phyloP scores from a whole-genome alignment of 1,284 basidiomycete species.

The Heterobasidion parviporum region DNA sequence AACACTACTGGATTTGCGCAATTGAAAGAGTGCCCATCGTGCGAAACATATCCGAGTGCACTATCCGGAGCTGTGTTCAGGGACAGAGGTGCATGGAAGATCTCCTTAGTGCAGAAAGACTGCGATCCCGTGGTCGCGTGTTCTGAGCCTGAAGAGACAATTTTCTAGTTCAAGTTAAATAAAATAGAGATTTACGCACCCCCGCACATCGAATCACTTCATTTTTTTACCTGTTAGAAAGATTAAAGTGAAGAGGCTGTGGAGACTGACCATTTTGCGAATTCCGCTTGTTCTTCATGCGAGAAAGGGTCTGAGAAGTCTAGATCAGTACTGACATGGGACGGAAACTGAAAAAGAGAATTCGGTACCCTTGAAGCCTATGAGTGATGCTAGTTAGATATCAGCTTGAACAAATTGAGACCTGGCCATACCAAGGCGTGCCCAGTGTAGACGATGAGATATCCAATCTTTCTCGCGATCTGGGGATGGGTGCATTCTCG shows the following conservation, averaged over 20 bases:
- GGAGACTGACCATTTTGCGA: constrained; percentile 39
- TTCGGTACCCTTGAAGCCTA: constrained; percentile 32
- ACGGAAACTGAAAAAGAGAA: constrained; percentile 50
- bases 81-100: constrained; percentile 40
- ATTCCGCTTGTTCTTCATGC: constrained; percentile 41
- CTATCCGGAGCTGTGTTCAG: constrained; percentile 16
- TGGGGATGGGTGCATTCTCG: constrained; percentile 36
- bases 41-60: constrained; percentile 41
- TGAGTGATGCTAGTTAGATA: constrained; percentile 29
- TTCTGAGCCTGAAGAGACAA: constrained; percentile 17
- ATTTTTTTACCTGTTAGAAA: neutral
- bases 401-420: constrained; percentile 42
- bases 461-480: constrained; percentile 42
- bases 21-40: constrained; percentile 44
- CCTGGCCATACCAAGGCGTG: constrained; percentile 42
- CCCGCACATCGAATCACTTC: constrained; percentile 46
- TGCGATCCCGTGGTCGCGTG: constrained; percentile 31
- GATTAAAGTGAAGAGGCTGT: too few species aligned
- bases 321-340: constrained; percentile 10
- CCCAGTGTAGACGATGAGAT: constrained; percentile 50
- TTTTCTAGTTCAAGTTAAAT: too few species aligned
- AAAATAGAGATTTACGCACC: constrained; percentile 22
- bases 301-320: constrained; percentile 44
- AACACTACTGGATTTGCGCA: constrained; percentile 49
- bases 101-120: constrained; percentile 46